These are phyloP conservation scores for Hypoxylon sp. DNA, from an alignment of 2,329 filamentous ascomycete species.

Conservation along the genomic window DNA sequence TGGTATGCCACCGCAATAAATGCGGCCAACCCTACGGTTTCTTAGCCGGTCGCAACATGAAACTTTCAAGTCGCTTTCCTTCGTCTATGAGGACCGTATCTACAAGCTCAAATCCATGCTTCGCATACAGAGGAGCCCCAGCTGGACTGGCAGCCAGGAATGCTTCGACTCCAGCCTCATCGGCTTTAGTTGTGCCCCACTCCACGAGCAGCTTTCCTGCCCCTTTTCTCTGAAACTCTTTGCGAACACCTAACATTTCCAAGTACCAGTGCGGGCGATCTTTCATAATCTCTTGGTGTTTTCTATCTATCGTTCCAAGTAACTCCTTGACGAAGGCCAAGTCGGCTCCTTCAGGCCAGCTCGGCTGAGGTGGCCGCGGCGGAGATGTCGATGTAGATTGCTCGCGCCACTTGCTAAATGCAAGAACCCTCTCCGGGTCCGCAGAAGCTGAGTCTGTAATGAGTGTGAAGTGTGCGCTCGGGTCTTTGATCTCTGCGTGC, in stretches of 20 bases:
- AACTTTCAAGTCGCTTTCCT: conserved; percentile 54
- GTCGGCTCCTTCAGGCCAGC: conserved; percentile 60
- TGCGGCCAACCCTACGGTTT: conserved; percentile 2
- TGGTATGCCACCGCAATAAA: no score
- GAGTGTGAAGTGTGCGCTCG: conserved; percentile 30
- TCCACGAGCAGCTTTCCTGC: conserved; percentile 60
- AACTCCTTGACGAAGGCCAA: conserved; percentile 57
- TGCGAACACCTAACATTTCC: conserved; percentile 62
- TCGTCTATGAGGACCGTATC: conserved; percentile 57
- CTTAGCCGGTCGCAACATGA: conserved; percentile 54
- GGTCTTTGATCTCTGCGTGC: conserved; percentile 22
- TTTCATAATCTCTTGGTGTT: conserved; percentile 58
- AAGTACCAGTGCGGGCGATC: conserved; percentile 64
- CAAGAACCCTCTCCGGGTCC: conserved; percentile 54
- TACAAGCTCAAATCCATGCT: conserved; percentile 62
- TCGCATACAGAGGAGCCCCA: conserved; percentile 64
- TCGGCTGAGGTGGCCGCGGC: conserved; percentile 41
- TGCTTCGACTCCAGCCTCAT: conserved; percentile 59
- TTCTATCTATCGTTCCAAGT: conserved; percentile 57
- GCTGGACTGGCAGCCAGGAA: conserved; percentile 67
- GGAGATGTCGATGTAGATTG: conserved; percentile 47
- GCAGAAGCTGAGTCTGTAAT: conserved; percentile 28
- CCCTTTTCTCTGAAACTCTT: conserved; percentile 62
- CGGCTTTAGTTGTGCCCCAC: conserved; percentile 65
- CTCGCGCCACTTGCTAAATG: conserved; percentile 65